Evolutionary conservation across 2,329 filamentous ascomycete species (phyloP), one percentile per base, ranked within the genome.

Genomic region (Fusarium napiforme): DNA sequence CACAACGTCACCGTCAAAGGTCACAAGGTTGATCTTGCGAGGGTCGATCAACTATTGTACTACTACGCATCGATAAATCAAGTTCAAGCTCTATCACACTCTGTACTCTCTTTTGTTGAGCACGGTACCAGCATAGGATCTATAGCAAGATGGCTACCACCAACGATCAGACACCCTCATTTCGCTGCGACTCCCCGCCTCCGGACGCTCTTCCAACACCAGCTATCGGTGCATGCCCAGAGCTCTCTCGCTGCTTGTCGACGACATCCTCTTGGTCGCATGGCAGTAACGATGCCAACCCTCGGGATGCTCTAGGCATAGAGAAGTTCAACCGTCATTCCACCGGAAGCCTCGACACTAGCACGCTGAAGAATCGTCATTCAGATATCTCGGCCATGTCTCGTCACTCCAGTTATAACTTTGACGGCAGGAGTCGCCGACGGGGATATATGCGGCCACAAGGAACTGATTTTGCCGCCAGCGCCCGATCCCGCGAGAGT

Each of bases 361-460:
- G 84, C 46, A 91, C 89, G 81, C 89, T 84, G 63, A 79, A 82
- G 43, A 84, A 84, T 19, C 82, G 84, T 47, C 82, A 77, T 39
- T 87, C 87, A 42, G 85, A 87, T 45, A 77, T 83, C 58, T 79
- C 81, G 32, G 75, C 71, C 45, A 66, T 75, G 21, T 84, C 84
- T 43, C 50, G 50, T 32, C 83, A 85, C 43, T 88, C 88, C 3
- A 87, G 84, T 15, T 83, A 82, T 63, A 85, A 83, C 73, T 75
- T 83, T 52, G 82, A 83, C 61, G 78, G 83, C 39, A 82, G 78
- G 57, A 80, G 81, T 28, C 86, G 90, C 68, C 88, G 93, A 77
- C 89, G 95, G 71, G 95, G 95, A 47, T 98, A 96, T 84, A 93
- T 97, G 84, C 90, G 95, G 56, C 95, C 95, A 2, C 93, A 95